Percentiles rank a stretch among this genome's conserved stretches.
phyloP scores from a whole-genome alignment of 129 eudicot species.

The Flaveria trinervia region DNA sequence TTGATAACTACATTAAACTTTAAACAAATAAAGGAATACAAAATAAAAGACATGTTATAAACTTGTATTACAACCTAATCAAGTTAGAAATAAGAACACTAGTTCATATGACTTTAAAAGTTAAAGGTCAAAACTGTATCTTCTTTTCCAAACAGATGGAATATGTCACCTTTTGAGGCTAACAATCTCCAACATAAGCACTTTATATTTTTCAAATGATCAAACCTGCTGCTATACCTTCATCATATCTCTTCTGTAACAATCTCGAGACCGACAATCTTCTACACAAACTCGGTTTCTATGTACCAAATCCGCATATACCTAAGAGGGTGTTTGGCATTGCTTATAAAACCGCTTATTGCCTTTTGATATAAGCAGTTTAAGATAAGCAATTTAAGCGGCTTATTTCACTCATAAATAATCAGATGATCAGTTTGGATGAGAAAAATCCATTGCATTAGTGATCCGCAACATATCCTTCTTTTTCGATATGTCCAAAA shows the following conservation, averaged over 20 bases:
- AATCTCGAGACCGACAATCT: background rate
- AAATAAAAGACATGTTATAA: background rate
- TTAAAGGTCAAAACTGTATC: background rate
- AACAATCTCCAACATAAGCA: background rate
- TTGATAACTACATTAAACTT: background rate
- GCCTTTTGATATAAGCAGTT: background rate
- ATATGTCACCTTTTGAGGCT: background rate
- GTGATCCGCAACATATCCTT: constrained; percentile 40
- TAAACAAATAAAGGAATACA: background rate
- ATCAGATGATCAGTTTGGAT: background rate
- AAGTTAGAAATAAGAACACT: background rate
- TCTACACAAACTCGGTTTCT: background rate
- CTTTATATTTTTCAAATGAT: constrained; percentile 4
- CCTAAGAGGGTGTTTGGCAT: background rate
- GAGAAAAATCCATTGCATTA: background rate
- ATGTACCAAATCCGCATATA: background rate
- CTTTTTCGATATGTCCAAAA: constrained; percentile 39
- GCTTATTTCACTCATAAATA: background rate
- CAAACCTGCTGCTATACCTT: constrained; percentile 44
- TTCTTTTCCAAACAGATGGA: background rate
- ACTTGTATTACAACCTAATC: background rate
- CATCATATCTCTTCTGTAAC: background rate
- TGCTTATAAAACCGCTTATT: background rate
- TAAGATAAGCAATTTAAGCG: background rate
- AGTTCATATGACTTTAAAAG: constrained; percentile 6